Base-by-base conservation (phyloP, 2,329 filamentous ascomycete species). In the Ascochyta lentis region DNA sequence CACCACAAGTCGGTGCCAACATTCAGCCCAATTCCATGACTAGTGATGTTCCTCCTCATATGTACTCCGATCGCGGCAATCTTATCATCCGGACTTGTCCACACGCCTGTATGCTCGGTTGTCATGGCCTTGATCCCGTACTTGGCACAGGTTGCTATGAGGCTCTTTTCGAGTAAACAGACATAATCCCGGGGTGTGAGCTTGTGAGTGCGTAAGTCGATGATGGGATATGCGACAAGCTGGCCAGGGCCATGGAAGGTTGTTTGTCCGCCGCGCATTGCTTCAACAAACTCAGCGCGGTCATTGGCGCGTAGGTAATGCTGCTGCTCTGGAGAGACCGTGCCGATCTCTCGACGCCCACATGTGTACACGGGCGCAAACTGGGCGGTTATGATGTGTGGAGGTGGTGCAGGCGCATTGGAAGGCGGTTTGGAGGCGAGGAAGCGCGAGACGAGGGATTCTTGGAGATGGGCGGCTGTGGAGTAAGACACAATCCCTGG, bases 221-320 rank as follows among this genome's bases (percentile, higher is more conserved):
- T 74, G 46, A 97, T 86, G 3, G 94, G 92, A 80, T 96, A 99
- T n/a, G 93, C 86, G 33, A 97, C 90, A 44, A 96, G 78, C 74
- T 99, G 95, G 0, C 94, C 94, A 0, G 94, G 95, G 0, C 94
- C 95, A 73, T 99, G 95, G 79, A 96, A 98, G 3, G 95, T 98
- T 0, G 91, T 93, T 63, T 96, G 87, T 0, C 95, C 95, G 58
- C 95, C 95, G 50, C 95, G 87, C n/a, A 87, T 84, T 13, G 91
- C 89, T 66, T 87, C 83, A 39, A 85, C 76, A 65, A 95, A 86
- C n/a, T 84, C 79, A 3, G 89, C 89, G 24, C 72, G 65, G 33
- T 78, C 78, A 29, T 72, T 55, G 29, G 70, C 61, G 41, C 77
- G 66, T 31, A 81, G 66, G 61, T 74, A 71, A 26, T 54, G 70